These are phyloP conservation scores for Pittosporum tobira DNA, from an alignment of 129 eudicot species.

Conservation along the genomic window DNA sequence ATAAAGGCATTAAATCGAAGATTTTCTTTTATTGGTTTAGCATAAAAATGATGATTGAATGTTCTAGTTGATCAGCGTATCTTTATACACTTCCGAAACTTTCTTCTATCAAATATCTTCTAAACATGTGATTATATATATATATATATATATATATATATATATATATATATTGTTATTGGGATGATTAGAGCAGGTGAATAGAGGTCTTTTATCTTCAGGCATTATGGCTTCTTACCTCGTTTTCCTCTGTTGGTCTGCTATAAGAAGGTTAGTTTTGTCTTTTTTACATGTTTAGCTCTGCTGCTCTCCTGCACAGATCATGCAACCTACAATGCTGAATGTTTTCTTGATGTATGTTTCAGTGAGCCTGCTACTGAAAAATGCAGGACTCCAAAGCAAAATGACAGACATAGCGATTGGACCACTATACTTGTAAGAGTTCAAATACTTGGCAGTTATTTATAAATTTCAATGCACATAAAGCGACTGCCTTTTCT, in stretches of 20 bases:
- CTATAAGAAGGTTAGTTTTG: slow-evolving; percentile 76
- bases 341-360: too few species aligned
- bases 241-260: slow-evolving; percentile 95
- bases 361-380: slow-evolving; percentile 74
- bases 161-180: neutral
- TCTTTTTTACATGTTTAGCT: neutral
- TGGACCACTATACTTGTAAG: slow-evolving; percentile 88
- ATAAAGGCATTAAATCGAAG: too few species aligned
- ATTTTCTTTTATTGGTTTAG: too few species aligned
- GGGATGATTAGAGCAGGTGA: slow-evolving; percentile 53
- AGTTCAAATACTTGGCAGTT: slow-evolving; percentile 14
- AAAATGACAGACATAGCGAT: slow-evolving; percentile 39
- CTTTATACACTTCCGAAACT: too few species aligned
- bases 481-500: too few species aligned
- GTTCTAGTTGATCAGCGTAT: too few species aligned
- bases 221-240: slow-evolving; percentile 95
- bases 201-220: slow-evolving; percentile 83
- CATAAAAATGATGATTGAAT: too few species aligned
- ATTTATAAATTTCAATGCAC: neutral
- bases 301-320: too few species aligned
- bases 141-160: too few species aligned
- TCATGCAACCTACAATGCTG: too few species aligned
- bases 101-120: neutral
- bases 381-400: slow-evolving; percentile 64
- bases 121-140: slow-evolving; percentile 1